A percentile compares a stretch with the other conserved stretches of the same genome.
Evolutionary conservation across 179 eudicot genomes (phyloP).

Genomic region (Dionaea muscipula): DNA sequence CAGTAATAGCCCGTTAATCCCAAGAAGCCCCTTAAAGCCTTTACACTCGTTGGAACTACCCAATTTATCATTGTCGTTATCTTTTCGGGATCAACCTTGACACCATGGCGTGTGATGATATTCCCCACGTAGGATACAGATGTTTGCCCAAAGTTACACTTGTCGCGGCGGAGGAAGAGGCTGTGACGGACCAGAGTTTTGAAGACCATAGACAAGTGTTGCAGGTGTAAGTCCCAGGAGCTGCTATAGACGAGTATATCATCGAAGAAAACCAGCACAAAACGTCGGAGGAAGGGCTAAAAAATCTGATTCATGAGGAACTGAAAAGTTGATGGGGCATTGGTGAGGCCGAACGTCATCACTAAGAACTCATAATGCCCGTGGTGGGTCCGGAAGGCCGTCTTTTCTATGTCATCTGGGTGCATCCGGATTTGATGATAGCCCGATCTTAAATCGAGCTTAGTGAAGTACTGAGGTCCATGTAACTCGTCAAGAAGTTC

Average conservation of each 20-base stretch:
- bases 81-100: neutral
- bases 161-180: neutral
- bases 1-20: neutral
- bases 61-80: neutral
- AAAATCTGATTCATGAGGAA: neutral
- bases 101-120: neutral
- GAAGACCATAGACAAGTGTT: neutral
- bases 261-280: neutral
- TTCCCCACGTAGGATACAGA: neutral
- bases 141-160: neutral
- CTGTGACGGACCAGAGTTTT: neutral
- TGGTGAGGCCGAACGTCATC: neutral
- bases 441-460: neutral
- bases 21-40: neutral
- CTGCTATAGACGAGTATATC: neutral
- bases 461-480: too few species aligned
- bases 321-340: constrained; percentile 1
- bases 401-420: neutral
- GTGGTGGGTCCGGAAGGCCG: neutral
- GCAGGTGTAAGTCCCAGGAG: neutral
- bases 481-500: too few species aligned
- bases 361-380: neutral
- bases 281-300: neutral
- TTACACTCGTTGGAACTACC: neutral
- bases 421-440: too few species aligned